Evolutionary conservation across 2,329 filamentous ascomycete species (phyloP).

Genomic region (Ophiostoma australiae): DNA sequence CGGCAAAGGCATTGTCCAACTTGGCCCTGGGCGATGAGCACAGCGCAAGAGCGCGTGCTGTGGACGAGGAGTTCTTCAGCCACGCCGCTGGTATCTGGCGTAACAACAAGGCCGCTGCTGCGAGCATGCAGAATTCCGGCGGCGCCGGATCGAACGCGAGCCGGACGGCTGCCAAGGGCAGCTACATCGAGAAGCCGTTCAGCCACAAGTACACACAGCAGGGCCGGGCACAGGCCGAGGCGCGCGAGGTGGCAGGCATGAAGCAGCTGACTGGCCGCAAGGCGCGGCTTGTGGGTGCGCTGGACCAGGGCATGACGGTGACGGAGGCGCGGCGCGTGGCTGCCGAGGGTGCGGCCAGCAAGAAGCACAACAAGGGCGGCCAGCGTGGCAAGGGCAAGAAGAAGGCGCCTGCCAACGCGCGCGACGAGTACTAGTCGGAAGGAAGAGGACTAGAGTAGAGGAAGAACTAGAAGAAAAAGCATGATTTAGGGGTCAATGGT

Average conservation of each 20-base stretch:
- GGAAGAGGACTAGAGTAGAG: background rate
- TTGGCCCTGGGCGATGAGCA: constrained; percentile 49
- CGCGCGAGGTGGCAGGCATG: constrained; percentile 24
- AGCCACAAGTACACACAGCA: constrained; percentile 85
- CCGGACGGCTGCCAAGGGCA: constrained; percentile 39
- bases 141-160: constrained; percentile 40
- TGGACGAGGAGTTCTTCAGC: constrained; percentile 85
- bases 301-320: constrained; percentile 80
- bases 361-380: constrained; percentile 93
- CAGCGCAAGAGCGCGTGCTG: constrained; percentile 60
- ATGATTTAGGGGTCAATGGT: constrained; percentile 11
- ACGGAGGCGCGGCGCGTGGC: constrained; percentile 61
- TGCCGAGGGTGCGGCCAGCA: constrained; percentile 58
- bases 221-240: constrained; percentile 42
- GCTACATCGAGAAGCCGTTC: constrained; percentile 69
- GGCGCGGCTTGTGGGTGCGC: constrained; percentile 68
- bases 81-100: constrained; percentile 39
- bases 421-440: constrained; percentile 18
- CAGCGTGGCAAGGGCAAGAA: constrained; percentile 47
- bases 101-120: background rate
- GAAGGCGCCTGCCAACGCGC: constrained; percentile 28
- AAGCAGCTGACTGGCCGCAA: constrained; percentile 81
- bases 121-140: background rate
- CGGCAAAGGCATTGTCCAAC: constrained; percentile 39
- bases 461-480: background rate